These are phyloP conservation scores for Candida easanensis DNA, from an alignment of 805 yeast species.

Conservation along the genomic window DNA sequence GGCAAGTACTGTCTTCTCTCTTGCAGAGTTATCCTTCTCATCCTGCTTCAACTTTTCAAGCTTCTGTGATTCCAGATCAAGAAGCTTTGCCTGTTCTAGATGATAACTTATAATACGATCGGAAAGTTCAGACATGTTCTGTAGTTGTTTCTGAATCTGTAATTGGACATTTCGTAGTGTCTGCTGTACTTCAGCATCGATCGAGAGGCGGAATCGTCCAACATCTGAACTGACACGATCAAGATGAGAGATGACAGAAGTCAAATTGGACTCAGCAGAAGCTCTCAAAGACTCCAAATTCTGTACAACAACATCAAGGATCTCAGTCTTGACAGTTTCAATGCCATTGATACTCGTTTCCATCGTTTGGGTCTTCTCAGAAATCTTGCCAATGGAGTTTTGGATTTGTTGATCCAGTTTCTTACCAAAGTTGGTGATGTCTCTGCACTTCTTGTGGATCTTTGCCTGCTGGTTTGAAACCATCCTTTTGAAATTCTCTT, in stretches of 20 bases:
- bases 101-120: no score
- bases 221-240: not conserved
- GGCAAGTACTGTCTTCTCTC: constrained; percentile 10
- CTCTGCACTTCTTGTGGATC: constrained; percentile 11
- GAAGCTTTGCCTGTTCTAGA: constrained; percentile 13
- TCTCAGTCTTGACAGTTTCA: constrained; percentile 13
- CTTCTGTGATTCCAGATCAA: constrained; percentile 8
- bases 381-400: constrained; percentile 7
- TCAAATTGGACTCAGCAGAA: not conserved
- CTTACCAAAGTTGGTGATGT: constrained; percentile 1
- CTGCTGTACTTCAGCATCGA: constrained; percentile 2
- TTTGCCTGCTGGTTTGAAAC: constrained; percentile 13
- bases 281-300: constrained; percentile 17
- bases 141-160: constrained; percentile 21
- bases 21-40: constrained; percentile 6
- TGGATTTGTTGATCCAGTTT: constrained; percentile 8
- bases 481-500: constrained; percentile 14
- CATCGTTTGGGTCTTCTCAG: not conserved
- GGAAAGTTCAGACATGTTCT: no score
- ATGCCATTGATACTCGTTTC: constrained; percentile 15
- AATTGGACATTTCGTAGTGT: constrained; percentile 12
- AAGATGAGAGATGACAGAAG: not conserved
- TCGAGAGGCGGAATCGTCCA: not conserved
- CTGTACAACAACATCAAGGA: constrained; percentile 17
- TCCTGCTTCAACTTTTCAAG: constrained; percentile 11